Evolutionary conservation across 1,284 basidiomycete genomes (phyloP), one percentile per base, ranked within the genome.

Genomic region (Ganoderma meredithae): DNA sequence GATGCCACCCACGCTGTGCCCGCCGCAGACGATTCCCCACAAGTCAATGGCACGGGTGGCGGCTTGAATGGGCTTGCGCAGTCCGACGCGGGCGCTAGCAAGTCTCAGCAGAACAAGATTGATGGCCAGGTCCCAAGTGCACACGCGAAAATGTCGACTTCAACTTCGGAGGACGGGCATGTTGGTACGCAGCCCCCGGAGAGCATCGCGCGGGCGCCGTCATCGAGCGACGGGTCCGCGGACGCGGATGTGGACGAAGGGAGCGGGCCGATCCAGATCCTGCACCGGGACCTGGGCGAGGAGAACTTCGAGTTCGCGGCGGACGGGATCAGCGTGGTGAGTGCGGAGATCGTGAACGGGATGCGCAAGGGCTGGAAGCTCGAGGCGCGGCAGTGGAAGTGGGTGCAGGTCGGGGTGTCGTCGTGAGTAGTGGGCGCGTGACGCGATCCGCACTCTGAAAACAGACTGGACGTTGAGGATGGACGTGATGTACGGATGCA

Each of bases 281-380:
- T 78, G 52, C 76, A 77, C 53, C 72, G 71, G 3, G 72, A 75
- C 58, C 59, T 79, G n/a, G 65, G 71, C 60, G 69, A 71, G 63
- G 71, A 76, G 64, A 75, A 76, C 67, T 71, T 79, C 52, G 76
- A 76, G 60, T 79, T 79, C 67, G 66, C 70, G 31, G 53, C 66
- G 55, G 77, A 76, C 44, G 78, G 77, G 63, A 68, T 79, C 53
- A 60, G 66, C 58, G 61, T 76, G 43, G 53, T 76, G 60, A 72
- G 70, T 66, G 66, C 44, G 60, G 72, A 76, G 64, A 68, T 69
- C 31, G 69, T 64, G 64, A 69, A 73, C 67, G 74, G 74, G 44
- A 72, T 69, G 69, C 68, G 72, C 60, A 72, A 68, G 65, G 75
- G 75, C 33, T 76, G 72, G 70, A 73, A 64, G 66, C 68, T 76